Percentiles rank a stretch among this genome's conserved stretches.
phyloP scores from a whole-genome alignment of 495 filamentous ascomycete species.

The Ascobolus immersus region DNA sequence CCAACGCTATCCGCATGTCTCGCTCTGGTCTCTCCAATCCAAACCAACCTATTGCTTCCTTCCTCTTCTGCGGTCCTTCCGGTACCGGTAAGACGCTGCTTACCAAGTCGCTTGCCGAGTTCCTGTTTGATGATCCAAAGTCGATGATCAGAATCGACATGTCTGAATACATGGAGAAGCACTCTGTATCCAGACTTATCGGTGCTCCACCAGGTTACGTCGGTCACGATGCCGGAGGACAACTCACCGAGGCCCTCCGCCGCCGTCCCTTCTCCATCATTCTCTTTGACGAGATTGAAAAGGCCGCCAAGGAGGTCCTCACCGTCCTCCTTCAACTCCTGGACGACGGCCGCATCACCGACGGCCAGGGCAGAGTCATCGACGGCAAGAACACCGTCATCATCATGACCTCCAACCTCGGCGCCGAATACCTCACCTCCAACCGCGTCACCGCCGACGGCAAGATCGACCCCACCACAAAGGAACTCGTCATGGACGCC shows the following conservation, averaged over 20 bases:
- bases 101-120: slow-evolving; percentile 88
- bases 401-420: slow-evolving; percentile 94
- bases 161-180: slow-evolving; percentile 97
- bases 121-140: slow-evolving; percentile 92
- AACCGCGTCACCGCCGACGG: slow-evolving; percentile 36
- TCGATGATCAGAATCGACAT: slow-evolving; percentile 98
- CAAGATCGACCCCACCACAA: slow-evolving; percentile 62
- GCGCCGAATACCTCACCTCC: slow-evolving; percentile 75
- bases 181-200: slow-evolving; percentile 90
- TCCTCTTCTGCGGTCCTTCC: slow-evolving; percentile 94
- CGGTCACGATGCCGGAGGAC: slow-evolving; percentile 83
- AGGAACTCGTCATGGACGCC: slow-evolving; percentile 65
- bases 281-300: slow-evolving; percentile 93
- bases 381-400: slow-evolving; percentile 96
- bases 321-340: slow-evolving; percentile 94
- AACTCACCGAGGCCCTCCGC: slow-evolving; percentile 79
- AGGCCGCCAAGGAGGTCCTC: slow-evolving; percentile 90
- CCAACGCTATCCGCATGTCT: slow-evolving; percentile 84
- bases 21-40: slow-evolving; percentile 82
- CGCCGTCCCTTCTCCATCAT: slow-evolving; percentile 92
- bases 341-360: slow-evolving; percentile 96
- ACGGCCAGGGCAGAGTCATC: slow-evolving; percentile 81
- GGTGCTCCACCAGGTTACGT: slow-evolving; percentile 93
- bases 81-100: slow-evolving; percentile 94
- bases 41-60: slow-evolving; percentile 71